phyloP scores from a whole-genome alignment of 1,284 basidiomycete genomes.

The Xerocomus cyaneibrunnescens region DNA sequence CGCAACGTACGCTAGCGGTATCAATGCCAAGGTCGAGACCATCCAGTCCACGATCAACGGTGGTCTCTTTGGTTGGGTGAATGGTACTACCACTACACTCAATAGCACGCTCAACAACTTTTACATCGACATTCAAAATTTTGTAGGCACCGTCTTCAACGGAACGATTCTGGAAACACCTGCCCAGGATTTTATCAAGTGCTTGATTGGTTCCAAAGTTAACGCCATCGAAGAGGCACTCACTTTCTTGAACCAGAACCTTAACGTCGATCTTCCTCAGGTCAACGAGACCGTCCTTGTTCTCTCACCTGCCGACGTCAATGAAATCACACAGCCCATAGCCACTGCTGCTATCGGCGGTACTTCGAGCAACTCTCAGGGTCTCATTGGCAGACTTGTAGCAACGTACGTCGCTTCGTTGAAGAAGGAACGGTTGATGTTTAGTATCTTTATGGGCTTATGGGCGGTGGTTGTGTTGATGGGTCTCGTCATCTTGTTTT shows the following conservation, averaged over 20 bases:
- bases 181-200: slow-evolving; percentile 85
- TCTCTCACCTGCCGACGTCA: slow-evolving; percentile 65
- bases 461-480: slow-evolving; percentile 79
- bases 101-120: slow-evolving; percentile 78
- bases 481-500: slow-evolving; percentile 62
- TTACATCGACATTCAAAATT: slow-evolving; percentile 71
- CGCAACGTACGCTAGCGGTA: slow-evolving; percentile 66
- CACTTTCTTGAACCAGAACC: slow-evolving; percentile 90
- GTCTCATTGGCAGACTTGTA: slow-evolving; percentile 75
- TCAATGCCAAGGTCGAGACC: slow-evolving; percentile 70
- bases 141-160: slow-evolving; percentile 74
- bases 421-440: slow-evolving; percentile 80
- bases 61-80: slow-evolving; percentile 92
- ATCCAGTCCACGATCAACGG: slow-evolving; percentile 81
- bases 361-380: slow-evolving; percentile 49
- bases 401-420: slow-evolving; percentile 70
- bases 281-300: slow-evolving; percentile 75
- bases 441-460: slow-evolving; percentile 75
- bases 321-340: slow-evolving; percentile 79
- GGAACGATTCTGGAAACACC: slow-evolving; percentile 79
- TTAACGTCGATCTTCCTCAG: slow-evolving; percentile 73
- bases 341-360: slow-evolving; percentile 77
- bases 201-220: slow-evolving; percentile 89
- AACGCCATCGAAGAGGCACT: slow-evolving; percentile 82
- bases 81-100: slow-evolving; percentile 84